phyloP scores from a whole-genome alignment of 2,329 filamentous ascomycete species.

The Stachybotrys elegans region DNA sequence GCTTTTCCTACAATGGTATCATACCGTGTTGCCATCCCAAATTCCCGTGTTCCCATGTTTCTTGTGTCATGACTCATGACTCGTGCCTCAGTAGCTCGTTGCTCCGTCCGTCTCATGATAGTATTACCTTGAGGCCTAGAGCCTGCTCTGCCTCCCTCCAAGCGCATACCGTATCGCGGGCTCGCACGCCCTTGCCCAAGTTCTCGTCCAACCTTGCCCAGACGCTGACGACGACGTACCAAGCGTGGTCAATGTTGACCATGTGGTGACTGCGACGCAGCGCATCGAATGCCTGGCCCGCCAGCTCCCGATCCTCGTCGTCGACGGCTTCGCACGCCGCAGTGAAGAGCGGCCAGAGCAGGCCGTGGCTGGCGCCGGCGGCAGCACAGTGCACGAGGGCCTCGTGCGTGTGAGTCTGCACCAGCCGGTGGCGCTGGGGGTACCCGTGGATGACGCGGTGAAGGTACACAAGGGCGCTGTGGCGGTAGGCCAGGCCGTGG shows the following conservation, averaged over 20 bases:
- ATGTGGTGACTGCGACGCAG: not conserved
- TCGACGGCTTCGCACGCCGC: not conserved
- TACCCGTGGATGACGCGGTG: constrained; percentile 1
- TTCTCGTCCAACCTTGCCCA: constrained; percentile 1
- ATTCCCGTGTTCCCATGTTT: too few species aligned
- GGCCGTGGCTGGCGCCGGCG: not conserved
- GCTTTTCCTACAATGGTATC: too few species aligned
- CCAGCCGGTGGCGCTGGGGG: constrained; percentile 1
- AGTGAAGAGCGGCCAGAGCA: constrained; percentile 2
- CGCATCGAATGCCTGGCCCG: not conserved
- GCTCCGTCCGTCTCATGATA: too few species aligned
- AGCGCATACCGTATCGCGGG: not conserved
- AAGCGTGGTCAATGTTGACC: not conserved
- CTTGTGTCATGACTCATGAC: too few species aligned
- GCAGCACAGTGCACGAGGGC: not conserved
- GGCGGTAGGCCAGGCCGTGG: constrained; percentile 1
- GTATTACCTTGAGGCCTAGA: not conserved
- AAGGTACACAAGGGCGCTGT: constrained; percentile 2
- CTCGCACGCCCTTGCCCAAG: not conserved
- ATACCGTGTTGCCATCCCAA: too few species aligned
- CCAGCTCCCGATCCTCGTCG: not conserved
- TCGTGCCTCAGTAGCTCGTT: too few species aligned
- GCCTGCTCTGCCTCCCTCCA: not conserved
- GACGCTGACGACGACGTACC: not conserved
- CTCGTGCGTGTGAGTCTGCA: not conserved